Evolutionary conservation across 2,329 filamentous ascomycete species (phyloP), one percentile per base, ranked within the genome.

Genomic region (Zasmidium citrigriseum): DNA sequence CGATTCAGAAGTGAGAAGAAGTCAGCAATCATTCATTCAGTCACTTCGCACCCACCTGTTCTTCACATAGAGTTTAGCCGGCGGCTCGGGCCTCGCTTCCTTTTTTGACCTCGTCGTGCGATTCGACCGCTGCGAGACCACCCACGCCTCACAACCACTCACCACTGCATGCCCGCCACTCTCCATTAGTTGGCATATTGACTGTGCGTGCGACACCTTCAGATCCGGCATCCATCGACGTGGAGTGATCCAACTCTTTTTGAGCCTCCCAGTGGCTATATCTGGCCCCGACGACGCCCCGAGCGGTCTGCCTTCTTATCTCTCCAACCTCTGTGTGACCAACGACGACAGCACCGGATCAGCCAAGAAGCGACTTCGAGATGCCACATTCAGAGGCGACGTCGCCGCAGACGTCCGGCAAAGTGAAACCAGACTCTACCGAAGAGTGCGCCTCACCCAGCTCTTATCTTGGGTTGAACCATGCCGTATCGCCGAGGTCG

Each of bases 361-460:
- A 27, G n/a, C 51, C n/a, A 25, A n/a, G 18, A 58, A 29, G 23
- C n/a, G 10, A 3, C 41, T 18, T 21, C 23, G 22, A 59, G 22
- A 66, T 66, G 64, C 55, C 61, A 47, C 59, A 58, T n/a, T 61
- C 59, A 11, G 54, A 62, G 52, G 45, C 57, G 27, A 54, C 58
- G n/a, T 57, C 58, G 25, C 52, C 63, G 14, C 51, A 52, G 48
- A 44, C 47, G 7, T 44, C 62, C 14, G 63, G 46, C 24, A 56
- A 59, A 10, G 46, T 66, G 44, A 70, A 68, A 60, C 63, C 61
- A 23, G 61, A 65, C 65, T 11, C 24, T 4, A 49, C 14, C 21
- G 63, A 57, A 11, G 60, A 65, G 20, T 62, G 62, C 59, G 67
- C 64, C 20, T 70, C 69, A 29, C 69, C 69, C 16, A 67, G 59